Evolutionary conservation across 148 eudicot species (phyloP), one percentile per base, ranked within the genome.

Genomic region (Cornus florida): DNA sequence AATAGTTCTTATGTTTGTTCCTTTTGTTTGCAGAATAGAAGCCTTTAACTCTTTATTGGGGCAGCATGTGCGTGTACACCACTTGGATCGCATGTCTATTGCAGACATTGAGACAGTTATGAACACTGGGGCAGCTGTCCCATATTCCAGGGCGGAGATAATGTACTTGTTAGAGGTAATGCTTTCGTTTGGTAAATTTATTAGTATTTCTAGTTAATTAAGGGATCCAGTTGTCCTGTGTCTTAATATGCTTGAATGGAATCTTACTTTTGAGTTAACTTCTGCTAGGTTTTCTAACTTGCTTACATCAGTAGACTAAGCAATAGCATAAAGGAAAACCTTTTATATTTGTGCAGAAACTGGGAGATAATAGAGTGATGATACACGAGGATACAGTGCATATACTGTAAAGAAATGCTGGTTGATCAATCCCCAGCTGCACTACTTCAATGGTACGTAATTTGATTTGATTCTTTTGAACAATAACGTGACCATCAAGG

Each of bases 61-160:
- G 56, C 91, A 84, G 84, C 97, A 97, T 81, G 91, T 89, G 84
- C 91, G 90, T 41, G 93, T 89, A 88, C 85, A 89, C 80, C 97
- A 87, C 81, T 75, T 94, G 89, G 97, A 97, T 62, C 87, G 85
- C 60, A 92, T 97, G 84, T 75, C 94, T 31, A 85, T 97, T 59
- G 75, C 84, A 75, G 99, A 94, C 43, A 82, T 97, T 41, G 95
- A 89, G 75, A 85, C 87, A 71, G 88, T 91, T 67, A 91, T 91
- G 53, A 97, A 94, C 78, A 86, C 71, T 73, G 89, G 84, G 77
- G 88, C 94, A 69, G 79, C 94, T 68, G 90, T 80, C 35, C 86
- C 84, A 73, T 97, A 90, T 84, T 82, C 97, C 1, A 85, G 86
- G 73, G 82, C 88, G 6, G 95, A 97, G 80, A 85, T 97, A 24